Evolutionary conservation across 2,329 filamentous ascomycete genomes (phyloP).

Genomic region (Botrytis byssoidea): DNA sequence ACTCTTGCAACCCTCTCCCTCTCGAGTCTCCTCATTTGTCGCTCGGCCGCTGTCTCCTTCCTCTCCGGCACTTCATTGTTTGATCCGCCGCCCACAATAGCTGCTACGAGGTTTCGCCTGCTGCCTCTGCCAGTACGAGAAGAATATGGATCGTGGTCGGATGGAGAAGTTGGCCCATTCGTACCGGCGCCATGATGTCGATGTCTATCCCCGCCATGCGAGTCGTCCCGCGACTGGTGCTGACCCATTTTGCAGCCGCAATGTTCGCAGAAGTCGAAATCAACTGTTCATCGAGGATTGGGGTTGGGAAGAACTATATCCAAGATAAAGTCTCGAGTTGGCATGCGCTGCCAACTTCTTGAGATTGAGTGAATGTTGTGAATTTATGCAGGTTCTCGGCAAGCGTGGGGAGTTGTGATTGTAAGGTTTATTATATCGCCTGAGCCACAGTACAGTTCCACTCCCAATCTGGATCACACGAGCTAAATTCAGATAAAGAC

Average conservation of each 20-base stretch:
- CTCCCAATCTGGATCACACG: conserved; percentile 27
- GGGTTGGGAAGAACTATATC: conserved; percentile 3
- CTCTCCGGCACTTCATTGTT: conserved; percentile 45
- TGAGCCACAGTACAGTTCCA: conserved; percentile 23
- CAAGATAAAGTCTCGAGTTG: conserved; percentile 17
- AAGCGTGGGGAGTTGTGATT: conserved; percentile 32
- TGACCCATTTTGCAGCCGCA: conserved; percentile 38
- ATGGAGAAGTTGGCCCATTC: conserved; percentile 31
- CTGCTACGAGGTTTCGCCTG: conserved; percentile 37
- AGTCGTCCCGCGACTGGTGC: conserved; percentile 36
- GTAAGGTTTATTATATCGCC: conserved; percentile 17
- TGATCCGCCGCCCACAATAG: conserved; percentile 35
- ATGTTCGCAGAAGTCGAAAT: conserved; percentile 31
- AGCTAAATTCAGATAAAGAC: conserved; percentile 28
- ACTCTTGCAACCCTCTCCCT: conserved; percentile 72
- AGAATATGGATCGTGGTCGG: conserved; percentile 32
- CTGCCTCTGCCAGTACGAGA: conserved; percentile 34
- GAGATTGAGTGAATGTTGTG: conserved; percentile 26
- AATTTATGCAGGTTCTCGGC: conserved; percentile 31
- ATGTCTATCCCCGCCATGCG: conserved; percentile 27
- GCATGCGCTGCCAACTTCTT: conserved; percentile 14
- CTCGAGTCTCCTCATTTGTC: conserved; percentile 81
- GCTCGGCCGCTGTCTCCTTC: conserved; percentile 86
- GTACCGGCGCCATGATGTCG: conserved; percentile 26
- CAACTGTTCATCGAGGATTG: conserved; percentile 34